These are phyloP conservation scores for Colletotrichum liaoningense DNA, from an alignment of 2,329 filamentous ascomycete species.

Conservation along the genomic window DNA sequence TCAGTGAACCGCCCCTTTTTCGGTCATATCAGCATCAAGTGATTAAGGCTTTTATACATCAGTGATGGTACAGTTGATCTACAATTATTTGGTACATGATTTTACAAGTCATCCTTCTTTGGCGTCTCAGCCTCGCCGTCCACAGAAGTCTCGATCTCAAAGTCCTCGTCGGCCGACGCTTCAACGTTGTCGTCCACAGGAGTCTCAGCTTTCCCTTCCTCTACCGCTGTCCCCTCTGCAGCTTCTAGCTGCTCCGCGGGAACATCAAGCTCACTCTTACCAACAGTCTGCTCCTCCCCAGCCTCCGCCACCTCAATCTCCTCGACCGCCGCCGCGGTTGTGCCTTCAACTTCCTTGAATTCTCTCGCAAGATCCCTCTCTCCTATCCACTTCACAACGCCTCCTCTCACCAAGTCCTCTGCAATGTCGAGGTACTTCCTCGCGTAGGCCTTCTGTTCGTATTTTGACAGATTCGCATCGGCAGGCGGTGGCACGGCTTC, in stretches of 20 bases:
- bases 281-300: not conserved
- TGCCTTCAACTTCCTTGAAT: not conserved
- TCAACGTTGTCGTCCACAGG: not conserved
- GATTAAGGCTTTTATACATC: not conserved
- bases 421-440: slow-evolving; percentile 3
- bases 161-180: not conserved
- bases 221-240: not conserved
- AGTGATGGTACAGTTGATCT: slow-evolving; percentile 16
- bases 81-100: not conserved
- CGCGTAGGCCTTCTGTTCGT: not conserved
- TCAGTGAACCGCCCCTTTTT: not conserved
- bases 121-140: not conserved
- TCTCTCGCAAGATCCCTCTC: slow-evolving; percentile 6
- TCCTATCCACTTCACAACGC: slow-evolving; percentile 21
- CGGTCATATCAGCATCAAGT: not conserved
- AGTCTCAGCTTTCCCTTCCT: not conserved
- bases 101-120: slow-evolving; percentile 1
- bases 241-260: not conserved
- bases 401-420: slow-evolving; percentile 8
- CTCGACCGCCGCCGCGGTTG: not conserved
- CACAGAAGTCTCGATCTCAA: too few relatives aligned
- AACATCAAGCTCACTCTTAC: not conserved
- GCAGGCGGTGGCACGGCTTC: slow-evolving; percentile 37
- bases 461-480: not conserved
- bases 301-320: not conserved